These are phyloP conservation scores for Fusarium brevicatenulatum DNA, from an alignment of 2,329 filamentous ascomycete genomes.

Conservation along the genomic window DNA sequence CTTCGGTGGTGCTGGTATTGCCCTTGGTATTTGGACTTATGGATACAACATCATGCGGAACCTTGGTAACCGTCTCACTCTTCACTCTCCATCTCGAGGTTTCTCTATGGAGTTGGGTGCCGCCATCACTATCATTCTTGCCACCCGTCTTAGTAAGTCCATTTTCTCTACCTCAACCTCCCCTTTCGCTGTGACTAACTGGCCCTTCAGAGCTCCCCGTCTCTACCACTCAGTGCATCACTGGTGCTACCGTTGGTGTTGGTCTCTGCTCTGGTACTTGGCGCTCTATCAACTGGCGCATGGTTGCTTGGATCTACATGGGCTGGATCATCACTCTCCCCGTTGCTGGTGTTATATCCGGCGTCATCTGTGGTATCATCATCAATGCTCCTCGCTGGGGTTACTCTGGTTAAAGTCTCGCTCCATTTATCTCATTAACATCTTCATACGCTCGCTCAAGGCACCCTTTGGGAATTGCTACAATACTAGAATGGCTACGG, in stretches of 20 bases:
- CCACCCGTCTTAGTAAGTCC: slow-evolving; percentile 65
- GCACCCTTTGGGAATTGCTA: neutral
- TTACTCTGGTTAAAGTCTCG: slow-evolving; percentile 19
- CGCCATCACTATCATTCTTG: slow-evolving; percentile 70
- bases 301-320: slow-evolving; percentile 68
- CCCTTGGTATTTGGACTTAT: slow-evolving; percentile 69
- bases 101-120: slow-evolving; percentile 70
- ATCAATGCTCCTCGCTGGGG: slow-evolving; percentile 68
- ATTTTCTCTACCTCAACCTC: accelerated
- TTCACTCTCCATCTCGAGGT: slow-evolving; percentile 68
- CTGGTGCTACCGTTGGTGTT: slow-evolving; percentile 70
- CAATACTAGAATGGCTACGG: slow-evolving; percentile 5
- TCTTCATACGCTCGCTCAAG: neutral
- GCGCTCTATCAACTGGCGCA: slow-evolving; percentile 71
- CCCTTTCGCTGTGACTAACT: neutral
- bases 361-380: slow-evolving; percentile 69
- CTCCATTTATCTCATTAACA: neutral
- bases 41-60: slow-evolving; percentile 74
- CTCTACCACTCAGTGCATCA: slow-evolving; percentile 73
- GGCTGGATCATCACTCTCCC: slow-evolving; percentile 72
- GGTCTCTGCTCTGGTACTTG: slow-evolving; percentile 69
- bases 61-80: slow-evolving; percentile 70
- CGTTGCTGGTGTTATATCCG: slow-evolving; percentile 65
- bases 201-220: slow-evolving; percentile 62
- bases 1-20: slow-evolving; percentile 62